phyloP scores from a whole-genome alignment of 768 basidiomycete species.

The Dacryopinax primogenitus region DNA sequence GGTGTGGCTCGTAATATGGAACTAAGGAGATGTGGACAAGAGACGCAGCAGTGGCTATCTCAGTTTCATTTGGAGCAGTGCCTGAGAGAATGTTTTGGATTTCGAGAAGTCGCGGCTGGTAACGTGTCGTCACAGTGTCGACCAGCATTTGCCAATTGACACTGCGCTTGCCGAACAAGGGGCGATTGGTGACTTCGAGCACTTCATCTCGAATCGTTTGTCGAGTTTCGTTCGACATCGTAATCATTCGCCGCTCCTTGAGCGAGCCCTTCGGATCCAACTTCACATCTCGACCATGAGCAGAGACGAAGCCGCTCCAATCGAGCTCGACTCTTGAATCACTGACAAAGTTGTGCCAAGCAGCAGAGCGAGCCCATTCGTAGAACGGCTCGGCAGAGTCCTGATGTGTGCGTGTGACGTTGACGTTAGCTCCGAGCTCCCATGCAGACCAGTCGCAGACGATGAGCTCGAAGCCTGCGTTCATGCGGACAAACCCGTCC shows the following conservation, averaged over 20 bases:
- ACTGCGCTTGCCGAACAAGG: not conserved
- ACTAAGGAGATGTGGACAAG: not conserved
- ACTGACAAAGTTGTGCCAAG: not conserved
- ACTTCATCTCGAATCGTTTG: not conserved
- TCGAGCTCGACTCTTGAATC: not conserved
- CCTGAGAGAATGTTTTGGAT: not conserved
- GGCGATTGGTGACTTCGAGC: not conserved
- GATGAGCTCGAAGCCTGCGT: constrained; percentile 24
- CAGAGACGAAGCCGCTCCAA: not conserved
- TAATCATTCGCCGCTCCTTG: not conserved
- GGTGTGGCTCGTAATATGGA: not conserved
- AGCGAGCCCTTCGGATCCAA: not conserved
- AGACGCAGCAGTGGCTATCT: not conserved
- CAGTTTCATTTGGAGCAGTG: not conserved
- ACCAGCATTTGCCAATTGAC: not conserved
- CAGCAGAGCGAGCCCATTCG: not conserved
- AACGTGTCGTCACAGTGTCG: not conserved
- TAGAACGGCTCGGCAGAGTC: not conserved
- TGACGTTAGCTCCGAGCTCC: constrained; percentile 20
- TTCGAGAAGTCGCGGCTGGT: not conserved
- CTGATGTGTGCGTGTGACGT: constrained; percentile 17
- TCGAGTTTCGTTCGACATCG: not conserved
- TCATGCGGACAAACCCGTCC: constrained; percentile 24
- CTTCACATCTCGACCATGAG: not conserved
- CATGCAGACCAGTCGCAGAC: constrained; percentile 22